Percentiles rank a stretch among this genome's conserved stretches.
Conservation (phyloP, 768 basidiomycete species). For the Polyporus arcularius region DNA sequence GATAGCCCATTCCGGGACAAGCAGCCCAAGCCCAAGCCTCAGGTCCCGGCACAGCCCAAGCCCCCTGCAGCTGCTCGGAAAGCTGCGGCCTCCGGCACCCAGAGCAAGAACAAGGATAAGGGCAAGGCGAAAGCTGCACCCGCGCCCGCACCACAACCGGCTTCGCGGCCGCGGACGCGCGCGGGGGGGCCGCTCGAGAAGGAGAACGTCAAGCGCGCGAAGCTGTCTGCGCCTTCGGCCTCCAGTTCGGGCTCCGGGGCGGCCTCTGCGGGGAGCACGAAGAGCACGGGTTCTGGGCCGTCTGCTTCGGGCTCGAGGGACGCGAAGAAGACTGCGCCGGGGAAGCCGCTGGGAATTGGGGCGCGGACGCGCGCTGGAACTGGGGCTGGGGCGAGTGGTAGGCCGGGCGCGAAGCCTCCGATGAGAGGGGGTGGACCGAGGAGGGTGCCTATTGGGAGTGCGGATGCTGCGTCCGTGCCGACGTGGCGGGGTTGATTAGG, state of each 20-base stretch:
- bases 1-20: slow-evolving; percentile 57
- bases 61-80: background rate
- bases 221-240: slow-evolving; percentile 4
- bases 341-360: background rate
- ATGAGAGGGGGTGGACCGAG: slow-evolving; percentile 49
- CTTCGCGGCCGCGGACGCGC: slow-evolving; percentile 7
- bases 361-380: background rate
- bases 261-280: background rate
- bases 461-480: slow-evolving; percentile 56
- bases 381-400: slow-evolving; percentile 2
- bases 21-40: slow-evolving; percentile 34
- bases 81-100: slow-evolving; percentile 26
- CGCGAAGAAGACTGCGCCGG: background rate
- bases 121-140: slow-evolving; percentile 21
- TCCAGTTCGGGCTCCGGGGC: background rate
- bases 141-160: background rate
- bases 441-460: slow-evolving; percentile 67
- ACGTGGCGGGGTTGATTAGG: slow-evolving; percentile 48
- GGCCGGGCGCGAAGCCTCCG: slow-evolving; percentile 6
- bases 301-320: background rate
- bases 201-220: slow-evolving; percentile 30
- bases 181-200: slow-evolving; percentile 27
- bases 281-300: background rate
- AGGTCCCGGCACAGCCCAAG: slow-evolving; percentile 7
- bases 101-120: slow-evolving; percentile 45